phyloP scores from a whole-genome alignment of 2,329 filamentous ascomycete genomes.

The Fusarium denticulatum region DNA sequence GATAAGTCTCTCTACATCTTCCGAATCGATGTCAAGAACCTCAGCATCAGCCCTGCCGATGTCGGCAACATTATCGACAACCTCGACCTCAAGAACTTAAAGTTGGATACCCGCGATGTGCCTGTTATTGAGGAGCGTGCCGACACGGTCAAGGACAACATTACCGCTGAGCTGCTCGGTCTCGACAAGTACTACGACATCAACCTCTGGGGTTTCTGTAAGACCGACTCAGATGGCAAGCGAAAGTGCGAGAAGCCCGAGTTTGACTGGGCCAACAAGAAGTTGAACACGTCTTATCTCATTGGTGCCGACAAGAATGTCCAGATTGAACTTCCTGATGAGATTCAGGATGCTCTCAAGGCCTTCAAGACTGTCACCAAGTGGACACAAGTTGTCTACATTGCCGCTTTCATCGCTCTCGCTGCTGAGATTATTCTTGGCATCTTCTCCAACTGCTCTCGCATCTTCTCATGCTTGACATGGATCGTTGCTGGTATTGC shows the following conservation, averaged over 20 bases:
- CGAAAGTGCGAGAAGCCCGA: slow-evolving; percentile 75
- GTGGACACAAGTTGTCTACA: slow-evolving; percentile 86
- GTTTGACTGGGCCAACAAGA: slow-evolving; percentile 80
- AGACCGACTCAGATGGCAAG: slow-evolving; percentile 62
- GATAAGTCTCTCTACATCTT: slow-evolving; percentile 68
- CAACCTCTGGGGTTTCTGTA: slow-evolving; percentile 89
- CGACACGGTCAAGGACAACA: slow-evolving; percentile 53
- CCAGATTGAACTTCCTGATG: slow-evolving; percentile 72
- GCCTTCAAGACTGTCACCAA: slow-evolving; percentile 78
- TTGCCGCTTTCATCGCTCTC: slow-evolving; percentile 76
- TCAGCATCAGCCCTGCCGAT: slow-evolving; percentile 55
- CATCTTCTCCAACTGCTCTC: slow-evolving; percentile 83
- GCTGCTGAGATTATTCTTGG: slow-evolving; percentile 79
- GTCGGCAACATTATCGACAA: slow-evolving; percentile 50
- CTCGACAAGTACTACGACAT: slow-evolving; percentile 84
- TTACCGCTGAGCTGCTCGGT: slow-evolving; percentile 67
- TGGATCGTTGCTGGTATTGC: slow-evolving; percentile 78
- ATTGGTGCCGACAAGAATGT: slow-evolving; percentile 56
- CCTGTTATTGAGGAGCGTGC: slow-evolving; percentile 63
- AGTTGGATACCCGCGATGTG: slow-evolving; percentile 39
- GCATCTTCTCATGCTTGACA: slow-evolving; percentile 82
- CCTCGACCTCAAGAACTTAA: slow-evolving; percentile 33
- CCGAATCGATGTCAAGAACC: slow-evolving; percentile 69
- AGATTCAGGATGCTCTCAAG: slow-evolving; percentile 73
- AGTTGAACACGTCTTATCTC: slow-evolving; percentile 71